Percentiles rank a stretch among this genome's conserved stretches.
Conservation (phyloP, 2,329 filamentous ascomycete species). For the Aspergillus pseudoterreus region DNA sequence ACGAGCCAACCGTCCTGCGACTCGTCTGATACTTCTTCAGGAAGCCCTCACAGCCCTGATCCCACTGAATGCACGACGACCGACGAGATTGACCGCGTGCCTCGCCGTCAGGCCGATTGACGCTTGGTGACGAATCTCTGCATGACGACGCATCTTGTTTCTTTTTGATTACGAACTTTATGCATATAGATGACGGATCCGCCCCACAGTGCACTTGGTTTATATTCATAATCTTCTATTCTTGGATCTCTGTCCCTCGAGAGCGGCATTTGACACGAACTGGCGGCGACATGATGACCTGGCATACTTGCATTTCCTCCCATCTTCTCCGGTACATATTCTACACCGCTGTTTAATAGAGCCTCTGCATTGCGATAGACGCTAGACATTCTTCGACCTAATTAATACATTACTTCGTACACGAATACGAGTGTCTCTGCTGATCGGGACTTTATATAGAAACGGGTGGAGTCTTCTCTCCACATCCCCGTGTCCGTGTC, state of each 20-base stretch:
- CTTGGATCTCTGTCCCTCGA: constrained; percentile 1
- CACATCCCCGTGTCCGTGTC: neutral
- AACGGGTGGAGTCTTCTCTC: neutral
- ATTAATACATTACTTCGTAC: neutral
- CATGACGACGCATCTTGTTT: constrained; percentile 1
- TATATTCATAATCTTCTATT: neutral
- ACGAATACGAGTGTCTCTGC: neutral
- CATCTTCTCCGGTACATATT: neutral
- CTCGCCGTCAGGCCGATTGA: neutral
- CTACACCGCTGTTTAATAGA: neutral
- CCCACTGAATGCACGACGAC: neutral
- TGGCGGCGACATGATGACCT: neutral
- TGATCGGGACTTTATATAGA: neutral
- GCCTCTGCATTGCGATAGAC: neutral
- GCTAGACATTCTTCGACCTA: neutral
- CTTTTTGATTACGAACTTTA: constrained; percentile 11
- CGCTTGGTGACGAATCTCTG: neutral
- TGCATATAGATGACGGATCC: constrained; percentile 8
- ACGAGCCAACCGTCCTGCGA: neutral
- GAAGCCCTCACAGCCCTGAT: neutral
- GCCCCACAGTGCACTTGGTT: neutral
- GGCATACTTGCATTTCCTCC: neutral
- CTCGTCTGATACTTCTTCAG: neutral
- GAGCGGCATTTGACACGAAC: neutral
- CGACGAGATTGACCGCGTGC: neutral